These are phyloP conservation scores for Aspergillus vadensis DNA, from an alignment of 2,329 filamentous ascomycete genomes.

Conservation along the genomic window DNA sequence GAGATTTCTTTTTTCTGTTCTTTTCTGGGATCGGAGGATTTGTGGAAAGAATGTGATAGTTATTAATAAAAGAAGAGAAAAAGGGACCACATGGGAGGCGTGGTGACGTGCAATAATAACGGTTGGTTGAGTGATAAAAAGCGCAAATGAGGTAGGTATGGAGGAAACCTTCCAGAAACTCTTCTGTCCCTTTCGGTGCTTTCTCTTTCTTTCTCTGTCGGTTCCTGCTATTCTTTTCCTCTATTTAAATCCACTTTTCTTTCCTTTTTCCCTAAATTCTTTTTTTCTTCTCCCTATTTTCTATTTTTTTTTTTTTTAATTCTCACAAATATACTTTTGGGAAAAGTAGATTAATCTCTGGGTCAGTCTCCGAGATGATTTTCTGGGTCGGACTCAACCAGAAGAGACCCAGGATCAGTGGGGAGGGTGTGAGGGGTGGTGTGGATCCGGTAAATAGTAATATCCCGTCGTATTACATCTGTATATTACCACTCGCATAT, in stretches of 20 bases:
- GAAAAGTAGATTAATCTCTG: constrained; percentile 1
- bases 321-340: constrained; percentile 4
- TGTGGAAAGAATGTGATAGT: constrained; percentile 21
- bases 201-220: constrained; percentile 3
- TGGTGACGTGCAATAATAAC: constrained; percentile 22
- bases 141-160: constrained; percentile 6
- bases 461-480: neutral
- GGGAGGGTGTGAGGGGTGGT: constrained; percentile 18
- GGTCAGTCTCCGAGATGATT: constrained; percentile 21
- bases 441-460: constrained; percentile 13
- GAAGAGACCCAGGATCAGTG: constrained; percentile 21
- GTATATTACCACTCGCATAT: neutral
- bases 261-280: constrained; percentile 5
- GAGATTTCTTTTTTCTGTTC: neutral
- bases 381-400: constrained; percentile 22
- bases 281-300: neutral
- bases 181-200: constrained; percentile 2
- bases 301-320: constrained; percentile 6
- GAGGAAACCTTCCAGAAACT: constrained; percentile 15
- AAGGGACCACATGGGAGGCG: constrained; percentile 23
- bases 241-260: neutral
- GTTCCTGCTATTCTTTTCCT: neutral
- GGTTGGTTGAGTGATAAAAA: constrained; percentile 8
- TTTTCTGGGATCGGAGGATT: constrained; percentile 13
- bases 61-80: constrained; percentile 20